Base-by-base conservation (phyloP, 768 basidiomycete genomes). In the Collybiopsis confluens region DNA sequence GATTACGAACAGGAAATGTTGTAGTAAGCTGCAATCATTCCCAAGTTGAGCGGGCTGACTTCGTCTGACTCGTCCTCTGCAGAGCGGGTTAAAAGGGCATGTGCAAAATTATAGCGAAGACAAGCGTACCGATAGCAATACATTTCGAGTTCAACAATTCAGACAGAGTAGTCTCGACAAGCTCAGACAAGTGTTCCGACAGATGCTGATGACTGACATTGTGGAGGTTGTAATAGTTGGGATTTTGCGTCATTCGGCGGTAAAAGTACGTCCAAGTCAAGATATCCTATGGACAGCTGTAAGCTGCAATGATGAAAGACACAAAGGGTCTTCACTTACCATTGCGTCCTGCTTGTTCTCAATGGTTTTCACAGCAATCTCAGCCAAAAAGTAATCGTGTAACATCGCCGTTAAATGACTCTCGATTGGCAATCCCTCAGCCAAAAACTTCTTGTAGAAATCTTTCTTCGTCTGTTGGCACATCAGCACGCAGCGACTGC, bases 201-300 rank as follows among this genome's bases (percentile, higher is more conserved):
- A 98, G 76, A 65, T 97, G 92, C 44, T 94, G 90, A 64, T 98
- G 95, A 60, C 86, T 93, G 66, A 97, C 95, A 55, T 93, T 95
- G 75, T 95, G 90, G 15, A 95, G 73, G 58, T 93, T 92, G 73
- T 94, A 94, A 68, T 92, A 95, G 62, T 94, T 93, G 0, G 96
- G 94, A 57, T 98, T 99, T 65, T 98, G 93, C 0, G 93, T 95
- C 86, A 98, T 90, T 13, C 97, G 83, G 42, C 96, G 84, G 70
- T 98, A 98, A 77, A 98, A 92, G 76, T 90, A 97, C 10, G 95
- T 95, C 97, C 97, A 99, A 0, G 97, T 99, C 62, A 97, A 74
- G 65, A 97, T 97, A 69, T 99, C 96, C 85, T 92, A 59, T 15
- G 30, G 40, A 0, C 52, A 18, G 7, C 2, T 54, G 50, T 53